Base-by-base conservation (phyloP, 2,329 filamentous ascomycete genomes). In the Apiospora phragmitis region DNA sequence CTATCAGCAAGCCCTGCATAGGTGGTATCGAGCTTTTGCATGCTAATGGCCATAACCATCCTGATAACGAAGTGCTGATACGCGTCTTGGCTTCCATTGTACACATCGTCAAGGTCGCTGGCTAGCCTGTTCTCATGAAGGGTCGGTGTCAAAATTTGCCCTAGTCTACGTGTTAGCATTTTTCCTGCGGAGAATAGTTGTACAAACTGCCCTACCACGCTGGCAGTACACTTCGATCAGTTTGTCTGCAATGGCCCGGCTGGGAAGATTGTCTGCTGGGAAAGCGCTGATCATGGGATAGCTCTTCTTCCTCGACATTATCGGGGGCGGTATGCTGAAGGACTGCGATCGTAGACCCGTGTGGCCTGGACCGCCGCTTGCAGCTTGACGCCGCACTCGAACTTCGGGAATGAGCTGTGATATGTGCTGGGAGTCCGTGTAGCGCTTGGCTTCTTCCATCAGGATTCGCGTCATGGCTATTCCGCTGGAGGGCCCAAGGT, bases 401-500 rank as follows among this genome's bases (percentile, higher is more conserved):
- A 88, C 84, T 70, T 95, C 92, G 4, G 95, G 94, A 42, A 98
- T 93, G 67, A 98, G 91, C 75, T 98, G 94, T 71, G 94, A 94
- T 79, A 98, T 98, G 74, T 92, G 94, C 80, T 94, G 93, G 6
- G 94, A 92, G 77, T 96, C 93, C 35, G 94, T 97, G 77, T 95
- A 97, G 73, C 94, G 92, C 83, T 97, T 98, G 69, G 95, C 95
- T 81, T 97, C 91, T 80, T 98, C 95, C 93, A 99, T 98, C 14
- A 99, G 91, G 75, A 98, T 87, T 41, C 95, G 91, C 16, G 95
- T 97, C 85, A 98, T 97, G 78, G 94, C 94, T 77, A 98, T 97
- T 71, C 95, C 96, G 80, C 95, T 98, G 67, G 95, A 97, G 3
- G 96, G 93, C 0, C 96, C 96, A 3, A 99, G 85, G 79, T 96